Percentiles rank a stretch among this genome's conserved stretches.
Conservation (phyloP, 106 monocot genomes). For the Apostasia ramifera region DNA sequence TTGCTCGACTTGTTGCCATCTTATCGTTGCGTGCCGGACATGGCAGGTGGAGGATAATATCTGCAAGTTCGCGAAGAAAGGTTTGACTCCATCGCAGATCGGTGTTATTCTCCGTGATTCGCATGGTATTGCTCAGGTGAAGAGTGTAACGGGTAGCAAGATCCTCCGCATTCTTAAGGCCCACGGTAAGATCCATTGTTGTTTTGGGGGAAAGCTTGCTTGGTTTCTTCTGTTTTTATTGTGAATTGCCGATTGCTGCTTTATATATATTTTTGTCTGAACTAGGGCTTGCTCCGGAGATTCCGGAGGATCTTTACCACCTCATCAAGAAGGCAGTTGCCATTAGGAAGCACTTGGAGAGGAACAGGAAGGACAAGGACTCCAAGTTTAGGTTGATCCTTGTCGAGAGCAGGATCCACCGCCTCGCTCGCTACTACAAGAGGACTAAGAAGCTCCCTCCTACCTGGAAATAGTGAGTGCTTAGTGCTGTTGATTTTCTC, state of each 20-base stretch:
- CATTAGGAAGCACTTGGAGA: constrained; percentile 64
- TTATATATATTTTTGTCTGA: neutral
- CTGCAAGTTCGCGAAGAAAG: constrained; percentile 80
- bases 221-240: neutral
- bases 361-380: constrained; percentile 65
- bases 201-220: neutral
- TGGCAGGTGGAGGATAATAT: constrained; percentile 68
- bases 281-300: constrained; percentile 55
- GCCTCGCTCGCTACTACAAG: constrained; percentile 70
- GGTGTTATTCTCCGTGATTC: constrained; percentile 83
- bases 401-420: constrained; percentile 71
- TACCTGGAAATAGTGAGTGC: constrained; percentile 64
- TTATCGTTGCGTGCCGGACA: neutral
- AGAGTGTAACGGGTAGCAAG: constrained; percentile 79
- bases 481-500: too few species aligned
- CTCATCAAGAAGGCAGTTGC: constrained; percentile 70
- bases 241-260: neutral
- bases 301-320: constrained; percentile 65
- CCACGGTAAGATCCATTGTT: constrained; percentile 28
- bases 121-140: constrained; percentile 82
- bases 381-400: constrained; percentile 66
- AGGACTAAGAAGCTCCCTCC: constrained; percentile 77
- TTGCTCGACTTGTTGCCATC: neutral
- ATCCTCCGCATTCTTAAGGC: constrained; percentile 75
- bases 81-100: constrained; percentile 74